These are phyloP conservation scores for Mortierella sp. DNA, from an alignment of 371 early-diverging fungal genomes.

Conservation along the genomic window DNA sequence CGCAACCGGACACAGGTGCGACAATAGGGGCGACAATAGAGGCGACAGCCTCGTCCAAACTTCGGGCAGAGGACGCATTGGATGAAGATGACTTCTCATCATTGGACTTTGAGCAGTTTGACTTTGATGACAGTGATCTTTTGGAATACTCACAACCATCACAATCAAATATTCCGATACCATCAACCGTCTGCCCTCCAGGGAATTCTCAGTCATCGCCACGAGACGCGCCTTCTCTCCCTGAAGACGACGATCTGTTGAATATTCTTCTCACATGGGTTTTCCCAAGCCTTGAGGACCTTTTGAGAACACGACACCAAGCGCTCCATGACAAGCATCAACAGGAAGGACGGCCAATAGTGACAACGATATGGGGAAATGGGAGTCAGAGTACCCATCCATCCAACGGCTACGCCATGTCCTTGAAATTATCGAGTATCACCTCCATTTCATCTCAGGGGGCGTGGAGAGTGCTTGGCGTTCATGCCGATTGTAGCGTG, in stretches of 20 bases:
- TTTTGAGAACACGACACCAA: slow-evolving; percentile 25
- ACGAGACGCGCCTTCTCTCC: background rate
- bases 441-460: slow-evolving; percentile 20
- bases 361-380: background rate
- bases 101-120: slow-evolving; percentile 25
- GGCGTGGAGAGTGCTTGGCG: slow-evolving; percentile 7
- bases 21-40: too few species aligned
- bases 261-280: slow-evolving; percentile 18
- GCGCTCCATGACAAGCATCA: slow-evolving; percentile 20
- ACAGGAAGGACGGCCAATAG: slow-evolving; percentile 11
- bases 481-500: slow-evolving; percentile 22
- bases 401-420: background rate
- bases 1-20: too few species aligned
- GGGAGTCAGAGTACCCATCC: background rate
- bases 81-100: slow-evolving; percentile 33
- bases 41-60: too few species aligned
- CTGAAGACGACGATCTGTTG: slow-evolving; percentile 14
- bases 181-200: background rate
- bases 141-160: slow-evolving; percentile 11
- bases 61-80: too few species aligned
- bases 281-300: slow-evolving; percentile 12
- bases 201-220: background rate
- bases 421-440: background rate
- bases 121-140: slow-evolving; percentile 27
- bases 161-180: background rate